A percentile compares a stretch with the other conserved stretches of the same genome.
Conservation (phyloP, 2,329 filamentous ascomycete genomes). For the Sclerotinia sclerotiorum region DNA sequence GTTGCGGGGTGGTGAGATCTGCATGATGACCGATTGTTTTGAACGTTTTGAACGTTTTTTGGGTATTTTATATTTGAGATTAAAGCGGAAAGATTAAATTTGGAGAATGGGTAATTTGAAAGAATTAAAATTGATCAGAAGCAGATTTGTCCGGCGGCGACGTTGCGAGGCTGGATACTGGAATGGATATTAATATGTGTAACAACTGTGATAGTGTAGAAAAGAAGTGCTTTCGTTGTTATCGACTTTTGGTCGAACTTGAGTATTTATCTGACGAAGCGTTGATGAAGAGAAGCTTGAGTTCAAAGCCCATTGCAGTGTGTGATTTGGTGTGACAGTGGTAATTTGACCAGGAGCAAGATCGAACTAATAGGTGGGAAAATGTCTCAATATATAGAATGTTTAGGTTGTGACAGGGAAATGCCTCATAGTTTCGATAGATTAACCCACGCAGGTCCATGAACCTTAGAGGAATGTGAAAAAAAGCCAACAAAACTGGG, state of each 20-base stretch:
- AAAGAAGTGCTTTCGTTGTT: constrained; percentile 22
- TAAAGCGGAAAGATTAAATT: neutral
- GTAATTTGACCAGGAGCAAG: neutral
- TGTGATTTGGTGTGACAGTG: neutral
- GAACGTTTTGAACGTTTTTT: neutral
- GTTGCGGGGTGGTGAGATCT: constrained; percentile 24
- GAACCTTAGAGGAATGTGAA: constrained; percentile 9
- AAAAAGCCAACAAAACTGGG: constrained; percentile 20
- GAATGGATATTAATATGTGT: constrained; percentile 22
- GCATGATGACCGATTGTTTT: constrained; percentile 17
- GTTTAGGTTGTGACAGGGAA: constrained; percentile 4
- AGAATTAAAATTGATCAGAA: neutral
- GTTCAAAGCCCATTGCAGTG: constrained; percentile 22
- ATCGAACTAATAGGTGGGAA: neutral
- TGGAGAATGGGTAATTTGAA: neutral
- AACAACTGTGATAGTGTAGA: constrained; percentile 20
- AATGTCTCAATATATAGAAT: constrained; percentile 24
- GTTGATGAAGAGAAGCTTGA: constrained; percentile 6
- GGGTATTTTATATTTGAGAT: neutral
- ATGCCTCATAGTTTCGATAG: constrained; percentile 16
- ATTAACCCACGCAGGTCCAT: constrained; percentile 13
- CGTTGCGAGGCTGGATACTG: constrained; percentile 16
- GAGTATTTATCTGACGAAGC: constrained; percentile 20
- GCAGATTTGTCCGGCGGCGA: constrained; percentile 11
- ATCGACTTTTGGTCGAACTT: constrained; percentile 17